phyloP scores from a whole-genome alignment of 1,139 yeast species.

The Yamadazyma conglobata region DNA sequence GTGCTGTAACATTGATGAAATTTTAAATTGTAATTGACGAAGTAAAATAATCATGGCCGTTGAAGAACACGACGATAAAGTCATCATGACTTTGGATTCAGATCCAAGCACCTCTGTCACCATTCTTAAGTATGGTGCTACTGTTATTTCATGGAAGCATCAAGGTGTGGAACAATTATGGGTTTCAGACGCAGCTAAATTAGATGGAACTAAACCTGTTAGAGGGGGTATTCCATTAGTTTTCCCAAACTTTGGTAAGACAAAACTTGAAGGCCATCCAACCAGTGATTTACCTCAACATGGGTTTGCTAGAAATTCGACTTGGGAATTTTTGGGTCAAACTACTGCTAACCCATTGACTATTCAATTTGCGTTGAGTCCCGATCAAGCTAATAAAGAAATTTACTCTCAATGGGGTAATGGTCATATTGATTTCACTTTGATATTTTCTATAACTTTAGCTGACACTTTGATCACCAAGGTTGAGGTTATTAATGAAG shows the following conservation, averaged over 20 bases:
- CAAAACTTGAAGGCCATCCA: slow-evolving; percentile 33
- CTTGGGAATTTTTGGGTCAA: slow-evolving; percentile 93
- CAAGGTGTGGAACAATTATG: slow-evolving; percentile 66
- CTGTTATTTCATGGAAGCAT: slow-evolving; percentile 73
- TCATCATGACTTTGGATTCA: slow-evolving; percentile 55
- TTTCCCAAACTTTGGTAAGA: slow-evolving; percentile 91
- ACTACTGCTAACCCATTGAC: slow-evolving; percentile 54
- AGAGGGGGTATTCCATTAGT: slow-evolving; percentile 97
- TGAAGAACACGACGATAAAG: slow-evolving; percentile 63
- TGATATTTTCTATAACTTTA: slow-evolving; percentile 66
- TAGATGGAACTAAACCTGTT: slow-evolving; percentile 90
- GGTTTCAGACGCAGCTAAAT: slow-evolving; percentile 67
- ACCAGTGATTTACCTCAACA: slow-evolving; percentile 75
- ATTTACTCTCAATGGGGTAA: slow-evolving; percentile 55
- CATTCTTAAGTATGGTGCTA: slow-evolving; percentile 84
- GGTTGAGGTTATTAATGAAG: slow-evolving; percentile 75
- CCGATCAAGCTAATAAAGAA: slow-evolving; percentile 67
- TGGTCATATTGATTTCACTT: slow-evolving; percentile 64
- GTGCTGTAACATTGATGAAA: too few species aligned
- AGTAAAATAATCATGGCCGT: slow-evolving; percentile 25
- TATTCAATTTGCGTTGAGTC: slow-evolving; percentile 85
- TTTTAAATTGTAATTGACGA: too few species aligned
- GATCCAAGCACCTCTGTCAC: slow-evolving; percentile 54
- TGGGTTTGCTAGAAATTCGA: slow-evolving; percentile 87
- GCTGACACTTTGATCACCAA: slow-evolving; percentile 57